Base-by-base conservation (phyloP, 495 filamentous ascomycete genomes). In the Glonium stellatum region DNA sequence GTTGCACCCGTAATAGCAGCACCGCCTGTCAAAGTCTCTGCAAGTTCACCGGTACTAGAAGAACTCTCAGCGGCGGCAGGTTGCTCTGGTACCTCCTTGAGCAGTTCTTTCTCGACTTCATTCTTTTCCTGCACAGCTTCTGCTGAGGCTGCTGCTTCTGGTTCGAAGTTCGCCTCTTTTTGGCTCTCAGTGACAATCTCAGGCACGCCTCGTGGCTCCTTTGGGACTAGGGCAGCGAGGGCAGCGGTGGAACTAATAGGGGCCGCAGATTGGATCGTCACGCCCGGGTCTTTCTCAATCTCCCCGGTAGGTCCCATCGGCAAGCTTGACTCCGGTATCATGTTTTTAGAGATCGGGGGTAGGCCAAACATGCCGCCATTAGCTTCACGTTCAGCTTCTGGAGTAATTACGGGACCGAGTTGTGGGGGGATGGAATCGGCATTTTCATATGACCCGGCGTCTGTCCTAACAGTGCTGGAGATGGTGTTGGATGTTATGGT, bases 271-370 rank as follows among this genome's bases (percentile, higher is more conserved):
- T 84, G 87, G 62, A 90, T 82, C 15, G 77, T 79, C 63, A 78
- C 79, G 56, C 78, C 82, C 3, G 77, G 74, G 50, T 84, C 67
- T 67, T 68, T 63, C 70, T 75, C 62, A 47, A 70, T 63, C 64
- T 50, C 51, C 64, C 57, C 46, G 62, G 61, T 58, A 63, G 69
- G 65, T 44, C 79, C 80, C 64, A 91, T 87, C 18, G 88, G 88
- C 54, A 95, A 79, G 72, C 88, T 89, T 22, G 90, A 93, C 74
- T 96, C 90, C 10, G 90, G 90, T 63, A 93, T 92, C 75, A 88
- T 73, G 71, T 80, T 85, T 35, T 75, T 78, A 13, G 79, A 76
- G 39, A 85, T 71, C n/a, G 80, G 77, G 15, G 88, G 86, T 42
- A 90, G 72, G 36, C 77, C 74, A 51, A 87, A 75, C 67, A 85